Base-by-base conservation (phyloP, 2,329 filamentous ascomycete species). In the Penicillium sp. region DNA sequence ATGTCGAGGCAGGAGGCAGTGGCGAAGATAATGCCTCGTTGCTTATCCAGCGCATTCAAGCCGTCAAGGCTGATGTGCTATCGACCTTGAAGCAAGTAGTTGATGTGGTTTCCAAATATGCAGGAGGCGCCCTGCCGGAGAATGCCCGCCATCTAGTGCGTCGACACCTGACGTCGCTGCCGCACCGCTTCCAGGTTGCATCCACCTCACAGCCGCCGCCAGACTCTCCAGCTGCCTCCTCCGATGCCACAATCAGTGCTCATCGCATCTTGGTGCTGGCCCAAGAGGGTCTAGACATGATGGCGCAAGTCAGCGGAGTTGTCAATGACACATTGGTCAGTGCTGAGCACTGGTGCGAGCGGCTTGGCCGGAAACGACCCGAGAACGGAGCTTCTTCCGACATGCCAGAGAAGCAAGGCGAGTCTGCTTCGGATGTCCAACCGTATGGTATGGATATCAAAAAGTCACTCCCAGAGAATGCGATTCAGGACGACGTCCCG, bases 241-340 rank as follows among this genome's bases (percentile, higher is more conserved):
- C 73, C 1, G 79, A 81, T 41, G 80, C 81, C 18, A 80, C 79
- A 12, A 73, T 79, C 16, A 78, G 77, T 49, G 91, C 90, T 0
- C 87, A 91, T 63, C 82, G 88, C 39, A 91, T 95, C 53, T 77
- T 97, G 13, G 85, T 94, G 1, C 84, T 97, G 49, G 93, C 93
- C 7, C 89, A 88, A 66, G 93, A 97, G 70, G 91, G 92, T 0
- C 79, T 97, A 15, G 91, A 97, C 64, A 96, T 97, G 88, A 91
- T 97, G 81, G 83, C 86, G 1, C 91, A 97, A 71, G 91, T 99
- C 47, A 94, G 87, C 39, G 86, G 87, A 6, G 90, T 97, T 2
- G 82, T 97, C 9, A 90, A 95, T 63, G 89, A 91, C 50, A 97
- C 94, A 0, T 88, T 97, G 50, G 83, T 89, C 52, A 94, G 89